Percentiles rank a stretch among this genome's conserved stretches.
Evolutionary conservation across 495 filamentous ascomycete species (phyloP).

Genomic region (Hyaloscypha finlandica): DNA sequence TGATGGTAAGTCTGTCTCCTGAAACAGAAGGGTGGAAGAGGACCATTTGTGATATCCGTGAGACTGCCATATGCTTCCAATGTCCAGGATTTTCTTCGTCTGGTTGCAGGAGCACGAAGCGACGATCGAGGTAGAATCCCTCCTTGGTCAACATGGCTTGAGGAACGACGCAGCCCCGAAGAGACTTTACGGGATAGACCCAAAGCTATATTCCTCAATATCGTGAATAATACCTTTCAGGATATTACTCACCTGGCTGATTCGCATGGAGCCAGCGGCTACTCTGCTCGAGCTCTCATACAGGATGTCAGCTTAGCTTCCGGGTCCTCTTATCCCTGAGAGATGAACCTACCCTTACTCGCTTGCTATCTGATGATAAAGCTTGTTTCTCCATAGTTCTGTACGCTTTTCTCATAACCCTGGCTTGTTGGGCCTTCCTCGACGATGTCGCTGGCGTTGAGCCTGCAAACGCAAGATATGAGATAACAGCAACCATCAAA

Average conservation of each 20-base stretch:
- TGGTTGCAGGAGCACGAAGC: constrained; percentile 71
- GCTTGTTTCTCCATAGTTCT: constrained; percentile 9
- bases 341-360: background rate
- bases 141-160: constrained; percentile 59
- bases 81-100: constrained; percentile 34
- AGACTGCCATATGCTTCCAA: constrained; percentile 68
- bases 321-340: constrained; percentile 6
- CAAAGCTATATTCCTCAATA: constrained; percentile 60
- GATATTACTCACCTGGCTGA: constrained; percentile 44
- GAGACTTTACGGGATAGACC: constrained; percentile 86
- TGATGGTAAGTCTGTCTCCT: constrained; percentile 53
- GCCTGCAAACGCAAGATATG: background rate
- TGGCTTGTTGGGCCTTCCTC: constrained; percentile 19
- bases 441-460: background rate
- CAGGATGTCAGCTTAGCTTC: constrained; percentile 24
- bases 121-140: constrained; percentile 75
- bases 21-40: constrained; percentile 66
- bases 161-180: constrained; percentile 63
- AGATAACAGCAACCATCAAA: background rate
- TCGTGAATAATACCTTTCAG: background rate
- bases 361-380: background rate
- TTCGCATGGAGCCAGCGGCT: constrained; percentile 11
- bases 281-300: background rate
- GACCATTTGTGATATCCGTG: constrained; percentile 61
- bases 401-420: constrained; percentile 23